Evolutionary conservation across 2,329 filamentous ascomycete species (phyloP).

Genomic region (Fusarium cicatricum): DNA sequence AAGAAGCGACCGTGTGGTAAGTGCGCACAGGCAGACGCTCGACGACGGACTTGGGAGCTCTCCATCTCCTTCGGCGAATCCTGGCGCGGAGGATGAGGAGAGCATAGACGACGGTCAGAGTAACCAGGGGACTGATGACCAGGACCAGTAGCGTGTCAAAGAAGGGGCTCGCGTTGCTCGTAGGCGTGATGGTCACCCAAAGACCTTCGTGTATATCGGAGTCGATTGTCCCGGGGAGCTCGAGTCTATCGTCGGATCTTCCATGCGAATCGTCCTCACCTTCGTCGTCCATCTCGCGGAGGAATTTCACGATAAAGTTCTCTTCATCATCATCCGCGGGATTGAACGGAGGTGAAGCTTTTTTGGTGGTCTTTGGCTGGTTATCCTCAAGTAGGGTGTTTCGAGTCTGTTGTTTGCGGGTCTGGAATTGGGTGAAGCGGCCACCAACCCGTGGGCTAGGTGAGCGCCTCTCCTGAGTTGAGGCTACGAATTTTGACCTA

Average conservation of each 20-base stretch:
- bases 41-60: conserved; percentile 96
- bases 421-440: conserved; percentile 14
- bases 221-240: conserved; percentile 30
- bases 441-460: conserved; percentile 1
- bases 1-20: conserved; percentile 82
- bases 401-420: conserved; percentile 26
- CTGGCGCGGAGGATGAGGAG: conserved; percentile 86
- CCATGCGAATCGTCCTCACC: conserved; percentile 39
- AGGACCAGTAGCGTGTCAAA: conserved; percentile 96
- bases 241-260: conserved; percentile 31
- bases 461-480: conserved; percentile 28
- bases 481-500: conserved; percentile 14
- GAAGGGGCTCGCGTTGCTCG: conserved; percentile 88
- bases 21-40: conserved; percentile 94
- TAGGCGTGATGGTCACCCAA: conserved; percentile 96
- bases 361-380: conserved; percentile 10
- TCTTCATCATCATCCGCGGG: conserved; percentile 14
- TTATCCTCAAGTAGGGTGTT: conserved; percentile 11
- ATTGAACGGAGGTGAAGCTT: conserved; percentile 5
- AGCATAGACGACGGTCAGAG: conserved; percentile 90
- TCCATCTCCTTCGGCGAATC: conserved; percentile 89
- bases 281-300: conserved; percentile 15
- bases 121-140: conserved; percentile 93
- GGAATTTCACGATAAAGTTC: conserved; percentile 31
- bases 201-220: conserved; percentile 70